Conservation (phyloP, 2,329 filamentous ascomycete species). For the Claviceps fusiformis region DNA sequence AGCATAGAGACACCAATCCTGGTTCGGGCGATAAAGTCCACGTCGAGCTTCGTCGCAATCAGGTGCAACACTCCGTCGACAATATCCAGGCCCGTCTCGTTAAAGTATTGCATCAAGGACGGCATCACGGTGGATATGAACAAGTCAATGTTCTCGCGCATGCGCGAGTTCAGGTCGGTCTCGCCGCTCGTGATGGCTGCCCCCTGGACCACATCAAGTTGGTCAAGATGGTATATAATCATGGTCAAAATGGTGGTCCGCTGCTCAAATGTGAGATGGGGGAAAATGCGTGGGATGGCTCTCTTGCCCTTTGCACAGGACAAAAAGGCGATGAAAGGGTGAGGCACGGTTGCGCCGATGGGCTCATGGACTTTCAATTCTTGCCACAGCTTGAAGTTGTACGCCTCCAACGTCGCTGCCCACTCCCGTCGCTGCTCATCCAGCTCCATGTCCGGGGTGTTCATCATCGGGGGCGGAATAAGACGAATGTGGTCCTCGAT, state of each 20-base stretch:
- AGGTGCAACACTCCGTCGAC: conserved; percentile 81
- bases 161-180: conserved; percentile 53
- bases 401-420: conserved; percentile 40
- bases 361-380: conserved; percentile 88
- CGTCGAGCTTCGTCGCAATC: conserved; percentile 68
- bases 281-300: conserved; percentile 86
- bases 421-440: conserved; percentile 68
- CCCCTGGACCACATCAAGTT: conserved; percentile 75
- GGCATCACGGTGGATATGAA: conserved; percentile 85
- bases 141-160: conserved; percentile 84
- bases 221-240: conserved; percentile 86
- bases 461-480: conserved; percentile 51
- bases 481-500: conserved; percentile 86
- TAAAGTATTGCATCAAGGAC: conserved; percentile 77
- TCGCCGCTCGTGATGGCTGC: conserved; percentile 65
- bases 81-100: conserved; percentile 80
- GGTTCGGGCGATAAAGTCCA: conserved; percentile 73
- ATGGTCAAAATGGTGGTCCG: conserved; percentile 91
- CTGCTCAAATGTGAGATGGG: conserved; percentile 82
- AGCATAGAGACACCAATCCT: conserved; percentile 80
- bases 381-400: conserved; percentile 73
- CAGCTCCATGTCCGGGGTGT: conserved; percentile 45
- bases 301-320: conserved; percentile 95
- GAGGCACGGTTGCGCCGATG: conserved; percentile 60
- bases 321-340: conserved; percentile 93